Evolutionary conservation across 306 rosid species (phyloP), one percentile per base, ranked within the genome.

Genomic region (Arachis hypogaea): DNA sequence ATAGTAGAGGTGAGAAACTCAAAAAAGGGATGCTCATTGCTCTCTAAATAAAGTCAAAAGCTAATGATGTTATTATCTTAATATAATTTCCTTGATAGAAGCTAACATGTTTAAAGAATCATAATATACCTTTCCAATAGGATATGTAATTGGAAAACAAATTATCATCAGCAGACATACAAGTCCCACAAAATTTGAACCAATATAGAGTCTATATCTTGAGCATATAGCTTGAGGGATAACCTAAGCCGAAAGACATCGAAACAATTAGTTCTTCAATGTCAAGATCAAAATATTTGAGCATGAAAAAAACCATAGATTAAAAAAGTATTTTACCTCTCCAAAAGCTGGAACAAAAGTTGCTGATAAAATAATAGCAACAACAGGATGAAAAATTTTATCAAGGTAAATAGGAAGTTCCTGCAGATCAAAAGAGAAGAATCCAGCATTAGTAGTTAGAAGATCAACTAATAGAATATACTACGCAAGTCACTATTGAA

Each of bases 161-260:
- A 92, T 81, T 52, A 87, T 65, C 96, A 92, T 92, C 72, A 92
- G 69, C 62, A 86, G 54, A 11, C 91, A 89, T 43, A 92, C 96
- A 75, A 92, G 89, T 84, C 96, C 85, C 28, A 92, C 81, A 56
- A 92, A 92, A 68, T 78, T 92, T 11, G 98, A 86, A 72, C 94
- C 92, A 65, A 92, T 92, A 28, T 85, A 73, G 7, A 92, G 91
- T 14, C 94, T 90, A 54, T 86, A 90, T 82, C 88, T 84, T 61
- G 98, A 78, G 85, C 94, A 92, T 77, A 92, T 84, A 66, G 98
- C 96, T 88, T 92, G 98, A 28, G 98, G 98, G 69, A 92, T 92
- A 77, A 92, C 72, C 98, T 88, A 83, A 36, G 43, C 71, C 75
- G 82, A 82, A 51, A 40, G 44, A 40, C 50, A 78, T 50, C 7